These are phyloP conservation scores for Suillus weaverae DNA, from an alignment of 768 basidiomycete genomes.

Conservation along the genomic window DNA sequence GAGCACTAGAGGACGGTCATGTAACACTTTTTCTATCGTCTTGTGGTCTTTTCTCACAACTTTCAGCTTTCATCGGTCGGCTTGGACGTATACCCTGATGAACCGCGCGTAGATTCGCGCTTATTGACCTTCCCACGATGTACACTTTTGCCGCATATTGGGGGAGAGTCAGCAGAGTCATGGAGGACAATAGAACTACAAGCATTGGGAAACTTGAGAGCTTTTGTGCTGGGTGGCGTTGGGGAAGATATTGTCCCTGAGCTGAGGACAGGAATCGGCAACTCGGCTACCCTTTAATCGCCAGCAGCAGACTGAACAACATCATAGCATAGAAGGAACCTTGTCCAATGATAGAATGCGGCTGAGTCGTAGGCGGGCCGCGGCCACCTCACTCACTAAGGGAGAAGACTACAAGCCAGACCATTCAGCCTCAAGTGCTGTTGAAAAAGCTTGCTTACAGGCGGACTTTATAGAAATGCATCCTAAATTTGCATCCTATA, in stretches of 20 bases:
- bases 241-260: slow-evolving; percentile 68
- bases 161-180: slow-evolving; percentile 75
- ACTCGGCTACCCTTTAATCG: not conserved
- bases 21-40: slow-evolving; percentile 47
- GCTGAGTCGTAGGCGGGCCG: not conserved
- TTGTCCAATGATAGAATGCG: not conserved
- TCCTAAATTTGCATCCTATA: no score
- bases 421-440: no score
- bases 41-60: slow-evolving; percentile 8
- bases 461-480: no score
- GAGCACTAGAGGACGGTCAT: slow-evolving; percentile 79
- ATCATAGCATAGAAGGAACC: not conserved
- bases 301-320: not conserved
- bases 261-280: not conserved
- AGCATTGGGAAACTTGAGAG: slow-evolving; percentile 66
- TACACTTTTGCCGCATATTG: slow-evolving; percentile 85
- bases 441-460: no score
- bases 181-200: slow-evolving; percentile 77
- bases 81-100: slow-evolving; percentile 79
- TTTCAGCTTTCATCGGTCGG: slow-evolving; percentile 71
- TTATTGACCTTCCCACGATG: slow-evolving; percentile 73
- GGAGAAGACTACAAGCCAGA: not conserved
- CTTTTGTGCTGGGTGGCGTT: slow-evolving; percentile 57
- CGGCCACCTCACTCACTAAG: not conserved
- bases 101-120: slow-evolving; percentile 72